phyloP scores from a whole-genome alignment of 345 rosid species.

The Lagerstroemia speciosa region DNA sequence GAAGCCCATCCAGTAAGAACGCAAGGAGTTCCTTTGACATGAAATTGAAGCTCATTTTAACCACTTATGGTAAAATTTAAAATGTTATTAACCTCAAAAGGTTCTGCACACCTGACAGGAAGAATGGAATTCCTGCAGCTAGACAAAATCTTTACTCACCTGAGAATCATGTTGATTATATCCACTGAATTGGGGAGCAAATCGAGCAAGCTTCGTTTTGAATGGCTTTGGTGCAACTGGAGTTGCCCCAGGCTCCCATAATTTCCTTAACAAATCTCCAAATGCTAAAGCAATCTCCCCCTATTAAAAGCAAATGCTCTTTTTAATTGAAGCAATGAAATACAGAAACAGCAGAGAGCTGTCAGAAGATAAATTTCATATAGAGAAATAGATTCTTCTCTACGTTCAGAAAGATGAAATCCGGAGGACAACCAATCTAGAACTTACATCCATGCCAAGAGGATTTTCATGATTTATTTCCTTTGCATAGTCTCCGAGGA shows the following conservation, averaged over 20 bases:
- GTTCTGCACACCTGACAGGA: not conserved
- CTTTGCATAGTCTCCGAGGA: slow-evolving; percentile 76
- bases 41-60: slow-evolving; percentile 6
- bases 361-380: not conserved
- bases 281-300: slow-evolving; percentile 96
- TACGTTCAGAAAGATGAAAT: slow-evolving; percentile 4
- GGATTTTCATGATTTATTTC: slow-evolving; percentile 90
- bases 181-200: slow-evolving; percentile 95
- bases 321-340: not conserved
- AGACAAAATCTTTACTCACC: slow-evolving; percentile 40
- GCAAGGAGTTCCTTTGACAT: slow-evolving; percentile 76
- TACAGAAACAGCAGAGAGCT: not conserved
- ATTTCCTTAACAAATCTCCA: slow-evolving; percentile 79
- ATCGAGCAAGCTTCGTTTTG: slow-evolving; percentile 89
- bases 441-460: slow-evolving; percentile 85
- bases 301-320: slow-evolving; percentile 29
- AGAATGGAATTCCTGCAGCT: not conserved
- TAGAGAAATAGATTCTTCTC: not conserved
- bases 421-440: slow-evolving; percentile 4
- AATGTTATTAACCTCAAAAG: not conserved
- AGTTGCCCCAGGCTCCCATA: slow-evolving; percentile 92
- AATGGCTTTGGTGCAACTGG: slow-evolving; percentile 78
- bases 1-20: slow-evolving; percentile 95
- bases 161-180: slow-evolving; percentile 99
- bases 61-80: not conserved